phyloP scores from a whole-genome alignment of 345 rosid species.

The Camelina neglecta region DNA sequence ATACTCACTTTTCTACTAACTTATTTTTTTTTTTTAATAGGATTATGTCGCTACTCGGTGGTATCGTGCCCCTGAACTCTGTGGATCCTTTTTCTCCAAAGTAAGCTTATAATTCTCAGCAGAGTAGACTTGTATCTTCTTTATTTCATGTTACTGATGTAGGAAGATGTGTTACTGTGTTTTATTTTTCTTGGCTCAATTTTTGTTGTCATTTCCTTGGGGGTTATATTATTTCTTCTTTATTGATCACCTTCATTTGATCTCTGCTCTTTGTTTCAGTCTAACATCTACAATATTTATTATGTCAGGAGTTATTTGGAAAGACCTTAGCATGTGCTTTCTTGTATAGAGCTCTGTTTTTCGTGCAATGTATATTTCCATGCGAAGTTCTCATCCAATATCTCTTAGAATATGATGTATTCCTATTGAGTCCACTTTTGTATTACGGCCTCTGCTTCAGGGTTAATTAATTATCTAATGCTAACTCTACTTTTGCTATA shows the following conservation, averaged over 20 bases:
- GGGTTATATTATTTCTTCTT: no score
- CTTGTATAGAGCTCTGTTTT: not conserved
- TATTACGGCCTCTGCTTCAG: not conserved
- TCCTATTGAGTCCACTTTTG: constrained; percentile 12
- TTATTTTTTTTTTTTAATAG: constrained; percentile 43
- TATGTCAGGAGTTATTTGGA: no score
- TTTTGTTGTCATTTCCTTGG: no score
- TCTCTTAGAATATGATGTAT: constrained; percentile 22
- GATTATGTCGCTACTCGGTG: constrained; percentile 99
- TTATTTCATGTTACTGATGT: no score
- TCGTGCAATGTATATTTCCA: no score
- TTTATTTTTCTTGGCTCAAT: no score
- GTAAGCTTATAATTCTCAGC: constrained; percentile 23
- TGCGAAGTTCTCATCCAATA: not conserved
- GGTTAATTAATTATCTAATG: not conserved
- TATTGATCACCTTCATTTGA: no score
- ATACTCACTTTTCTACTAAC: not conserved
- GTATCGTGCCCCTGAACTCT: constrained; percentile 98
- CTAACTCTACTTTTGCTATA: constrained; percentile 33
- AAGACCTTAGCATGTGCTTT: not conserved
- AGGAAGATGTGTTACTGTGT: not conserved
- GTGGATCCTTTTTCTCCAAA: constrained; percentile 92
- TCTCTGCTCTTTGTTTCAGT: no score
- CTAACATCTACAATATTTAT: no score
- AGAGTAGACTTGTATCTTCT: not conserved